Evolutionary conservation across 768 basidiomycete genomes (phyloP).

Genomic region (Gautieria morchelliformis): DNA sequence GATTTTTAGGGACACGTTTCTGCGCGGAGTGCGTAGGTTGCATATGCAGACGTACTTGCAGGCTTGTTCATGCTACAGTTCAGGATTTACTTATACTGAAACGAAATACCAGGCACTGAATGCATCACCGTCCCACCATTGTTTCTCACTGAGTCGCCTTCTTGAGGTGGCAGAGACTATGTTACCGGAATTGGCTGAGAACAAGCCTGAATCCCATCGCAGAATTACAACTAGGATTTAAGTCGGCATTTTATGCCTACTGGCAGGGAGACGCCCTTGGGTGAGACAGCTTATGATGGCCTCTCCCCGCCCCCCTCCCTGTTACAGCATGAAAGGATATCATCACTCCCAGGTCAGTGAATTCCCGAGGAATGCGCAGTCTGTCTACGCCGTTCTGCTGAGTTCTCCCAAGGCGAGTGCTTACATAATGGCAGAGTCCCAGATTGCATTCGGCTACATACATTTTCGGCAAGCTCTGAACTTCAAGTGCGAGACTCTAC

Average conservation of each 20-base stretch:
- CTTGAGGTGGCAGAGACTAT: constrained; percentile 16
- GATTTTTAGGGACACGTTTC: constrained; percentile 33
- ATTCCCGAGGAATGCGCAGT: too few relatives aligned
- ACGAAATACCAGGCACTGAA: neutral
- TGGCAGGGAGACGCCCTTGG: constrained; percentile 23
- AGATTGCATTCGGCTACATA: constrained; percentile 16
- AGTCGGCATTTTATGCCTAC: constrained; percentile 29
- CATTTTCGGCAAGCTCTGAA: constrained; percentile 21
- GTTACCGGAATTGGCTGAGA: neutral
- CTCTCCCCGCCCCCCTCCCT: constrained; percentile 4
- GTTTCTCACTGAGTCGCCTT: constrained; percentile 20
- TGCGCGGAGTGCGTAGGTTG: constrained; percentile 31
- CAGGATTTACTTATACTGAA: neutral
- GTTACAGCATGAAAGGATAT: too few relatives aligned
- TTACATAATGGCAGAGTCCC: too few relatives aligned
- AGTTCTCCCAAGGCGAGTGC: too few relatives aligned
- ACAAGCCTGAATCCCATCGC: neutral
- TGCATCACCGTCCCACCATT: neutral
- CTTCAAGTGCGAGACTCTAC: constrained; percentile 9
- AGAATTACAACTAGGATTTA: constrained; percentile 9
- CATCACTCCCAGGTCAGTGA: too few relatives aligned
- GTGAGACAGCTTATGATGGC: constrained; percentile 18
- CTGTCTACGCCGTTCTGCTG: too few relatives aligned
- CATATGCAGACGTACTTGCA: constrained; percentile 25
- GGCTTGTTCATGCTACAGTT: constrained; percentile 15